Percentiles rank a stretch among this genome's conserved stretches.
Conservation (phyloP, 441 rosid species). For the Erodium texanum region DNA sequence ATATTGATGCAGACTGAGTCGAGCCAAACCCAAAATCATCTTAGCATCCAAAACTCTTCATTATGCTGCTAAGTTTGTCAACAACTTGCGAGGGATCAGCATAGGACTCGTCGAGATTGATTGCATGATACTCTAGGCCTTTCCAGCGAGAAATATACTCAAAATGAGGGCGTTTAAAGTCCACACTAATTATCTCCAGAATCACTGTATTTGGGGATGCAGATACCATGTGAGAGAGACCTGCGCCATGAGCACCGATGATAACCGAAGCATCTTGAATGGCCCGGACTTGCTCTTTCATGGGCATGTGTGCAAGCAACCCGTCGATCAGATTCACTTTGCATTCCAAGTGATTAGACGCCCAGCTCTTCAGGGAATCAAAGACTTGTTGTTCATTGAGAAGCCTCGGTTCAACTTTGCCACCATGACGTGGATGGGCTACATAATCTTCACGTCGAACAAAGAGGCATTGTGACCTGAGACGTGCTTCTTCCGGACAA, state of each 20-base stretch:
- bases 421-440: slow-evolving; percentile 86
- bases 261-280: slow-evolving; percentile 93
- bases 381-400: slow-evolving; percentile 78
- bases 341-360: slow-evolving; percentile 44
- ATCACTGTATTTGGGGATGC: slow-evolving; percentile 81
- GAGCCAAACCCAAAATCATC: not conserved
- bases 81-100: slow-evolving; percentile 51
- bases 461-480: too few relatives aligned
- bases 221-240: slow-evolving; percentile 80
- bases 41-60: slow-evolving; percentile 59
- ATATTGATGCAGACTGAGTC: too few relatives aligned
- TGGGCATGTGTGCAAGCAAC: slow-evolving; percentile 74
- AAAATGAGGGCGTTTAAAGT: slow-evolving; percentile 72
- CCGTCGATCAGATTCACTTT: slow-evolving; percentile 71
- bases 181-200: slow-evolving; percentile 60
- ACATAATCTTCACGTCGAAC: slow-evolving; percentile 72
- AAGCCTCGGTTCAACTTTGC: slow-evolving; percentile 72
- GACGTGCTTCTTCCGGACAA: slow-evolving; percentile 32
- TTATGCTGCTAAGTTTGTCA: slow-evolving; percentile 39
- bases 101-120: slow-evolving; percentile 53
- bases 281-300: slow-evolving; percentile 77
- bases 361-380: slow-evolving; percentile 59
- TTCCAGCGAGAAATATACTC: slow-evolving; percentile 73
- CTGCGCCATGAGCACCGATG: slow-evolving; percentile 94
- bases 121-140: slow-evolving; percentile 86